phyloP scores from a whole-genome alignment of 108 stramenopile genomes.

The Skeletonema costatum region DNA sequence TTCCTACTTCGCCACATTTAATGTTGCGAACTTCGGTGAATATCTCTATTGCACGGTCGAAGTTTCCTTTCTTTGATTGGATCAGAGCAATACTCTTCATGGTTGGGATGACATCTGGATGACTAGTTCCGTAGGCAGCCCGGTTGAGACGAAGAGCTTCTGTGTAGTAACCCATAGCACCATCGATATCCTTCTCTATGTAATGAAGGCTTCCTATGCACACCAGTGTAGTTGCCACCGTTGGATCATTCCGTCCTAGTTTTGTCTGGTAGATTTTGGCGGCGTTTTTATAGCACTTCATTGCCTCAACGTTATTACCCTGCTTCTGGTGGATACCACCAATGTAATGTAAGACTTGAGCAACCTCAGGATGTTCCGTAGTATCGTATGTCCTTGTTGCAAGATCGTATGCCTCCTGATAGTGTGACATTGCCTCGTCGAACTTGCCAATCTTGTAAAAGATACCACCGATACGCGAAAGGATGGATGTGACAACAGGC shows the following conservation, averaged over 20 bases:
- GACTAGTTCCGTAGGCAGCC: constrained; percentile 74
- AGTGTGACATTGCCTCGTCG: constrained; percentile 74
- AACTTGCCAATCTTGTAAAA: constrained; percentile 69
- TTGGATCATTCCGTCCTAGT: constrained; percentile 72
- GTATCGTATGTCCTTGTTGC: constrained; percentile 61
- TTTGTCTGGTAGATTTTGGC: constrained; percentile 78
- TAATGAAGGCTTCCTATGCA: constrained; percentile 84
- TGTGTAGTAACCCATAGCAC: constrained; percentile 79
- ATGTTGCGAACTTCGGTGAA: constrained; percentile 79
- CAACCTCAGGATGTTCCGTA: constrained; percentile 75
- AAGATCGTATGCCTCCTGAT: constrained; percentile 77
- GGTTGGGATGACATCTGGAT: constrained; percentile 87
- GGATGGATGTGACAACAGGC: constrained; percentile 53
- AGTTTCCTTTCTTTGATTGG: constrained; percentile 72
- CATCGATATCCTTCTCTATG: constrained; percentile 72
- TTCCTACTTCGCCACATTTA: constrained; percentile 67
- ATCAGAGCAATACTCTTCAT: constrained; percentile 82
- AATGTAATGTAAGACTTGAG: constrained; percentile 79
- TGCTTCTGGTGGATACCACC: constrained; percentile 64
- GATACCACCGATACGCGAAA: constrained; percentile 74
- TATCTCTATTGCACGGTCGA: constrained; percentile 65
- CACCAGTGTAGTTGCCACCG: constrained; percentile 77
- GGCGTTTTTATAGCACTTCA: constrained; percentile 81
- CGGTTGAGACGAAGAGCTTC: constrained; percentile 81
- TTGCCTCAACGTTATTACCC: constrained; percentile 66